Evolutionary conservation across 2,329 filamentous ascomycete species (phyloP).

Genomic region (Pseudogymnoascus sp.): DNA sequence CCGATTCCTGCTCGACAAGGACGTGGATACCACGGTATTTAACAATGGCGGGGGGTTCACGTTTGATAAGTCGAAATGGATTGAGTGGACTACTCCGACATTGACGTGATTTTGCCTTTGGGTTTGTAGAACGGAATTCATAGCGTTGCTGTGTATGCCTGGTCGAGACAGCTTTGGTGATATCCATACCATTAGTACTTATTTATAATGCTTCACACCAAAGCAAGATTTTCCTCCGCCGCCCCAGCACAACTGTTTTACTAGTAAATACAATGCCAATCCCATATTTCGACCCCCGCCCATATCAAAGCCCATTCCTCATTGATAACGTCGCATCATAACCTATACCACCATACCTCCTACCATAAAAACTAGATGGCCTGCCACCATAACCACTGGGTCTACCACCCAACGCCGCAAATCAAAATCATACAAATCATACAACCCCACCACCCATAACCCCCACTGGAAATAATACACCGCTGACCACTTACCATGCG

Average conservation of each 20-base stretch:
- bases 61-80: conserved; percentile 26
- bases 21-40: conserved; percentile 20
- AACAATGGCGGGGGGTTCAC: neutral
- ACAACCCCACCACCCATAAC: neutral
- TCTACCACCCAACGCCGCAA: neutral
- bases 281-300: neutral
- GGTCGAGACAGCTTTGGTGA: neutral
- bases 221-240: neutral
- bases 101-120: conserved; percentile 10
- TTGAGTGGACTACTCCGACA: conserved; percentile 24
- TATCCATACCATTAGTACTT: neutral
- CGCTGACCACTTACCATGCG: conserved; percentile 11
- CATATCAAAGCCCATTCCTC: neutral
- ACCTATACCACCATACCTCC: neutral
- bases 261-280: neutral
- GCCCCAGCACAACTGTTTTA: neutral
- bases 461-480: neutral
- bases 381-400: neutral
- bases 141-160: too few relatives aligned
- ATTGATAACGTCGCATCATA: neutral
- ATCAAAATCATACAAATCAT: neutral
- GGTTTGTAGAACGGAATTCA: too few relatives aligned
- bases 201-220: neutral
- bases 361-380: neutral
- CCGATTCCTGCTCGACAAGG: conserved; percentile 36